These are phyloP conservation scores for Fusarium xyrophilum DNA, from an alignment of 2,329 filamentous ascomycete genomes.

Conservation along the genomic window DNA sequence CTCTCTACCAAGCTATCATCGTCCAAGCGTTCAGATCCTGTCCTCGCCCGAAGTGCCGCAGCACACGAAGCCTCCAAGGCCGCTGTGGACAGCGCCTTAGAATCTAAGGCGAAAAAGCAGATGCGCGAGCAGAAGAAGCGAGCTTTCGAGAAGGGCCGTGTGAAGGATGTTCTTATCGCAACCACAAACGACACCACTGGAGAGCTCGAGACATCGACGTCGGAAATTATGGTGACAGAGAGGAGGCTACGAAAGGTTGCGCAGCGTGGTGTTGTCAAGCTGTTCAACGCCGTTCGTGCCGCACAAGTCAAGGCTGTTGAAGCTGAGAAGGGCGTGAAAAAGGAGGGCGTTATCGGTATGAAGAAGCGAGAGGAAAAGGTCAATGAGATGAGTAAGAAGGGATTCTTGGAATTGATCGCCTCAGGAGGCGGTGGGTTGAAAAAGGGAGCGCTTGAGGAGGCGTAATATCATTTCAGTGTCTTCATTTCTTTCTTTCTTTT, in stretches of 20 bases:
- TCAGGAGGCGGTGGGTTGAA: slow-evolving; percentile 66
- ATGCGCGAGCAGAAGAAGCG: slow-evolving; percentile 80
- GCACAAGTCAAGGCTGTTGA: slow-evolving; percentile 89
- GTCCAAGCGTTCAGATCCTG: slow-evolving; percentile 83
- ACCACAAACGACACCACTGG: slow-evolving; percentile 61
- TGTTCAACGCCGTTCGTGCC: slow-evolving; percentile 94
- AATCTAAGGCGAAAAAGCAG: slow-evolving; percentile 79
- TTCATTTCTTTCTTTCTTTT: slow-evolving; percentile 28
- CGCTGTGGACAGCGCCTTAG: slow-evolving; percentile 77
- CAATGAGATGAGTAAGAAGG: slow-evolving; percentile 96
- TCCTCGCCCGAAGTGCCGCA: slow-evolving; percentile 82
- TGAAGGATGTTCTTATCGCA: slow-evolving; percentile 81
- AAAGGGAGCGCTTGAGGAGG: slow-evolving; percentile 65
- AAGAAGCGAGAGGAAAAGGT: slow-evolving; percentile 83
- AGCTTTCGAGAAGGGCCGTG: slow-evolving; percentile 83
- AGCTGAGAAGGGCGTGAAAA: slow-evolving; percentile 72
- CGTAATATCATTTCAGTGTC: slow-evolving; percentile 46
- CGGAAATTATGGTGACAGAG: slow-evolving; percentile 72
- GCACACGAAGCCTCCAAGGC: slow-evolving; percentile 76
- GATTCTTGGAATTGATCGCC: slow-evolving; percentile 89
- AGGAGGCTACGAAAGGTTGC: slow-evolving; percentile 84
- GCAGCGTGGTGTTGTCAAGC: slow-evolving; percentile 90
- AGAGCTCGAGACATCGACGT: slow-evolving; percentile 54
- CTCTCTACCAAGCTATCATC: slow-evolving; percentile 86
- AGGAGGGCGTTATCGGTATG: slow-evolving; percentile 79